Evolutionary conservation across 768 basidiomycete genomes (phyloP).

Genomic region (Lentinula sp.): DNA sequence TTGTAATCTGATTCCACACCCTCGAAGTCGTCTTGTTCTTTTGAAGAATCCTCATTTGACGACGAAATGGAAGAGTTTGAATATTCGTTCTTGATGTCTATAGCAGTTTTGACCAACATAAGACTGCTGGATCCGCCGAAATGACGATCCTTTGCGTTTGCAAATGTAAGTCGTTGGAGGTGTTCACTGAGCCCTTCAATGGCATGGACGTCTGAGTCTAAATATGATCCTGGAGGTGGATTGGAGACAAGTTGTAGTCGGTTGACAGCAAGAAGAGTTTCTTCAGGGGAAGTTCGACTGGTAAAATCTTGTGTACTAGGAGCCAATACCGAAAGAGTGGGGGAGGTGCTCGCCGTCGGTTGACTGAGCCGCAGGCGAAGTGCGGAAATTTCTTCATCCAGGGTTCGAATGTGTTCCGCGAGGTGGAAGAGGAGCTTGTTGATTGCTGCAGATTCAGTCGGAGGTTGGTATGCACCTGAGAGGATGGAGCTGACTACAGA

Average conservation of each 20-base stretch:
- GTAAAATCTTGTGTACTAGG: not conserved
- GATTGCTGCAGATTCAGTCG: not conserved
- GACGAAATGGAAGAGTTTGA: slow-evolving; percentile 4
- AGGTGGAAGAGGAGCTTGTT: not conserved
- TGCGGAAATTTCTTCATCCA: not conserved
- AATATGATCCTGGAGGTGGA: slow-evolving; percentile 2
- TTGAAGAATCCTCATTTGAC: not conserved
- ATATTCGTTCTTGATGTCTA: slow-evolving; percentile 32
- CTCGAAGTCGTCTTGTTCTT: no score
- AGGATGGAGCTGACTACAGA: not conserved
- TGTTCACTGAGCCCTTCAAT: slow-evolving; percentile 2
- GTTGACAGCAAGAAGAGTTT: not conserved
- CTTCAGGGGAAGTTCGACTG: not conserved
- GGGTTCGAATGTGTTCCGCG: not conserved
- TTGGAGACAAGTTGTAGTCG: not conserved
- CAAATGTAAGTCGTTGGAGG: slow-evolving; percentile 1
- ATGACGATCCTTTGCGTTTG: slow-evolving; percentile 14
- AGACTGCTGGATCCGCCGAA: slow-evolving; percentile 28
- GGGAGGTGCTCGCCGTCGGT: not conserved
- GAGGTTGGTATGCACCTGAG: not conserved
- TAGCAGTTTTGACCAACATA: slow-evolving; percentile 26
- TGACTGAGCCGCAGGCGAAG: not conserved
- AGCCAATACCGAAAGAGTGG: not conserved
- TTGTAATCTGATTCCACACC: not conserved
- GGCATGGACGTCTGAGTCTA: not conserved